Evolutionary conservation across 148 eudicot genomes (phyloP), one percentile per base, ranked within the genome.

Genomic region (Camellia lanceoleosa): DNA sequence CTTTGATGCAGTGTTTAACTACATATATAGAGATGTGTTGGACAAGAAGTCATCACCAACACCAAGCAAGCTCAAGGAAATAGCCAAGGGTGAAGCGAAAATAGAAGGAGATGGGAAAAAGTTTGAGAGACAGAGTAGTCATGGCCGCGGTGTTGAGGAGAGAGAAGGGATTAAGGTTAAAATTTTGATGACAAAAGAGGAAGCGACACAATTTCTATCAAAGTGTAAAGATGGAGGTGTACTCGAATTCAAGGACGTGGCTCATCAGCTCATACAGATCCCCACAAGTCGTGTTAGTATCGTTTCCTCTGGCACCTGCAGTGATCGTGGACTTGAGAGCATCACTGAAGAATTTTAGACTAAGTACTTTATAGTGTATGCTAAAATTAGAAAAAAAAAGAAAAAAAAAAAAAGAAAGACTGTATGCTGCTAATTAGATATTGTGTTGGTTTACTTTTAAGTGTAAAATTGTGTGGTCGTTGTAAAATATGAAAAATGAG

Each of bases 121-220:
- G 30, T 5, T 18, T 5, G 56, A 20, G 42, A 38, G 20, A 20
- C 41, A 23, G 4, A 51, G 18, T n/a, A 71, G 18, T 16, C 54
- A 71, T 1, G 42, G 74, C 58, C 1, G 18, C 47, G 4, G 42
- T 4, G 46, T 10, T 5, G 7, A 46, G 11, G 76, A 66, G 19
- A 64, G 16, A 65, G 75, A 3, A 18, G 79, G 70, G 23, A 11
- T 80, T 7, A 84, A 71, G 74, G 89, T 90, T 30, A 90, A 87
- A 55, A 70, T 89, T 42, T 65, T 88, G 83, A 84, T 90, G 87
- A 90, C 90, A 5, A 89, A 86, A 69, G 85, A 83, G 73, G 91
- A 90, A 64, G 93, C 91, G 13, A 80, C 80, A 2, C 77, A 75
- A 79, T 9, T 90, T 11, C 60, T 90, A 49, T 84, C 82, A 0